Conservation (phyloP, 2,329 filamentous ascomycete genomes). For the Geosmithia morbida region DNA sequence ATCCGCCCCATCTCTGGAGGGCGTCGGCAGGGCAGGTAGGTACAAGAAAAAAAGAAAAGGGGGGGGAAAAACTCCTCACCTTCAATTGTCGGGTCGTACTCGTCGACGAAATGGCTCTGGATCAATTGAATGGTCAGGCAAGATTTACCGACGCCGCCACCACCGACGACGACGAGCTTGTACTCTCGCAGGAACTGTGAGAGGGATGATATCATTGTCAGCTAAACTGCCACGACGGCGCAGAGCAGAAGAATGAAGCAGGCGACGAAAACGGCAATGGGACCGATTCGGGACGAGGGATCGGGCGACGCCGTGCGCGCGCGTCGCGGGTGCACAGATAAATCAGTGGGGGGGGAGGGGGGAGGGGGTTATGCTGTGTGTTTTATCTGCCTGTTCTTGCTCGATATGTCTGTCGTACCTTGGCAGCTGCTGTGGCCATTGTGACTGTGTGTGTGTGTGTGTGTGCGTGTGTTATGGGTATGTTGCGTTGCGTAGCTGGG, state of each 20-base stretch:
- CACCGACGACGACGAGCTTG: conserved; percentile 92
- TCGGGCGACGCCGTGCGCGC: too few relatives aligned
- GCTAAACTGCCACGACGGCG: too few relatives aligned
- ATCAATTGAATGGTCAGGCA: conserved; percentile 96
- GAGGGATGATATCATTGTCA: not conserved
- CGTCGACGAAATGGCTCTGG: conserved; percentile 95
- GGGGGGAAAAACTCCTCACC: conserved; percentile 36
- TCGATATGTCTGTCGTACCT: not conserved
- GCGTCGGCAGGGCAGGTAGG: not conserved
- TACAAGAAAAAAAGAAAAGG: not conserved
- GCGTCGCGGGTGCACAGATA: not conserved
- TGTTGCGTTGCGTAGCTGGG: not conserved
- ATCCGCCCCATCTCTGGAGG: too few relatives aligned
- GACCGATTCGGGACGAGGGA: too few relatives aligned
- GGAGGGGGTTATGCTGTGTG: not conserved
- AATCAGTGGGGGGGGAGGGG: not conserved
- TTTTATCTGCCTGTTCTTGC: not conserved
- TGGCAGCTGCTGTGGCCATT: conserved; percentile 16
- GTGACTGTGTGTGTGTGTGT: conserved; percentile 12
- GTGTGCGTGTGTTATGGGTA: conserved; percentile 4
- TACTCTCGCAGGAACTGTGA: conserved; percentile 74
- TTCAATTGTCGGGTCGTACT: conserved; percentile 99
- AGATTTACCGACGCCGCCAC: conserved; percentile 97
- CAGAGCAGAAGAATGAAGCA: not conserved
- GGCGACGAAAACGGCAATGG: not conserved